Evolutionary conservation across 106 monocot species (phyloP).

Genomic region (Chionographis japonica): DNA sequence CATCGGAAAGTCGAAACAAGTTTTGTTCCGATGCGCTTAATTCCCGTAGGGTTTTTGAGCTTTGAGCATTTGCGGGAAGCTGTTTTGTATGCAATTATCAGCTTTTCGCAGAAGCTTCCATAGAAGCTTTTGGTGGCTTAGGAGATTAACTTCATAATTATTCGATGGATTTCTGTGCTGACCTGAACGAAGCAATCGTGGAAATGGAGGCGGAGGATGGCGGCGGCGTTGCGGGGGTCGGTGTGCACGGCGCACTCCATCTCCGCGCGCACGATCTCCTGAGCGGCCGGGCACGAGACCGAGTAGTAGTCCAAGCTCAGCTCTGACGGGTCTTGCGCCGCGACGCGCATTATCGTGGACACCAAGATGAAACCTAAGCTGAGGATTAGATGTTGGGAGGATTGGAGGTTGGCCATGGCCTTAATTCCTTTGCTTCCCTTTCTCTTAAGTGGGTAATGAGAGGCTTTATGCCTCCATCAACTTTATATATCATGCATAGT

Average conservation of each 20-base stretch:
- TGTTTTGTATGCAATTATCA: too few species aligned
- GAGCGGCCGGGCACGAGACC: conserved; percentile 42
- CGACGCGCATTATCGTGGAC: neutral
- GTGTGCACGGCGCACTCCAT: conserved; percentile 63
- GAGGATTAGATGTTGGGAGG: neutral
- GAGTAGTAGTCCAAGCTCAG: conserved; percentile 65
- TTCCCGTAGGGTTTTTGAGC: too few species aligned
- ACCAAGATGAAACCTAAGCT: neutral
- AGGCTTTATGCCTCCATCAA: too few species aligned
- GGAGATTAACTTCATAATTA: too few species aligned
- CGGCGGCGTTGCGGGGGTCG: conserved; percentile 57
- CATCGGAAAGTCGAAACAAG: too few species aligned
- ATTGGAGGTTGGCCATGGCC: neutral
- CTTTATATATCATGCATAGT: too few species aligned
- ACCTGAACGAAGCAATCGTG: conserved; percentile 95
- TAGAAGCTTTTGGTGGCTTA: too few species aligned
- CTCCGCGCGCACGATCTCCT: conserved; percentile 51
- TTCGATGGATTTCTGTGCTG: neutral
- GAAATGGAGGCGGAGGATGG: conserved; percentile 74
- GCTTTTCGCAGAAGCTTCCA: too few species aligned
- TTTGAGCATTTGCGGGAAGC: too few species aligned
- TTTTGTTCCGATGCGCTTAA: too few species aligned
- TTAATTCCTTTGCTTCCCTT: neutral
- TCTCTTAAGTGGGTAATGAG: neutral
- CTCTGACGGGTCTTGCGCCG: conserved; percentile 51